phyloP scores from a whole-genome alignment of 1,139 yeast genomes.

The Yamadazyma diddensiae region DNA sequence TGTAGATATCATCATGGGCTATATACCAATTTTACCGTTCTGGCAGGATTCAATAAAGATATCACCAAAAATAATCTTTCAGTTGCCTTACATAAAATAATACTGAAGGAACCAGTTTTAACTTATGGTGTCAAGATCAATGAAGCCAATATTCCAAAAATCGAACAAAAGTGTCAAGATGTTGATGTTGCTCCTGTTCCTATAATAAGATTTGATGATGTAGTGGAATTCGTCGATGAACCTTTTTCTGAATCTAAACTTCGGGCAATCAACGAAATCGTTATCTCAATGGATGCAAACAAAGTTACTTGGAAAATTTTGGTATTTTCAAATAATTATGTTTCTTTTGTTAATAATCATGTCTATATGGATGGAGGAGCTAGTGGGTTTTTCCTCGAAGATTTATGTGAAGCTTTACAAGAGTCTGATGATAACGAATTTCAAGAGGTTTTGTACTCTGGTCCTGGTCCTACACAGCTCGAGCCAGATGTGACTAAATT shows the following conservation, averaged over 20 bases:
- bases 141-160: conserved; percentile 7
- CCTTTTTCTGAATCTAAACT: conserved; percentile 17
- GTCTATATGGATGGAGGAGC: conserved; percentile 34
- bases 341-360: conserved; percentile 33
- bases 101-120: conserved; percentile 22
- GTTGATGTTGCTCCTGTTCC: conserved; percentile 19
- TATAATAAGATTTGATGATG: conserved; percentile 22
- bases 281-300: conserved; percentile 15
- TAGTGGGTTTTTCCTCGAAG: conserved; percentile 30
- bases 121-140: conserved; percentile 17
- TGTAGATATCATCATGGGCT: conserved; percentile 21
- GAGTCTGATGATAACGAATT: conserved; percentile 7
- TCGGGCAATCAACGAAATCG: conserved; percentile 15
- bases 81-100: conserved; percentile 20
- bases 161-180: conserved; percentile 14
- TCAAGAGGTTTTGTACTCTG: conserved; percentile 9
- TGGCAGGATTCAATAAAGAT: conserved; percentile 21
- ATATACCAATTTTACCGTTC: conserved; percentile 30
- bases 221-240: conserved; percentile 19
- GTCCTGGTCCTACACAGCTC: conserved; percentile 5
- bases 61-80: conserved; percentile 21
- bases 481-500: conserved; percentile 10
- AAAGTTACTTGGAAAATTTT: conserved; percentile 32
- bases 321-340: conserved; percentile 20
- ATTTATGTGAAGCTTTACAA: conserved; percentile 19